A percentile compares a stretch with the other conserved stretches of the same genome.
Evolutionary conservation across 345 rosid species (phyloP).

Genomic region (Bruguiera gymnorhiza): DNA sequence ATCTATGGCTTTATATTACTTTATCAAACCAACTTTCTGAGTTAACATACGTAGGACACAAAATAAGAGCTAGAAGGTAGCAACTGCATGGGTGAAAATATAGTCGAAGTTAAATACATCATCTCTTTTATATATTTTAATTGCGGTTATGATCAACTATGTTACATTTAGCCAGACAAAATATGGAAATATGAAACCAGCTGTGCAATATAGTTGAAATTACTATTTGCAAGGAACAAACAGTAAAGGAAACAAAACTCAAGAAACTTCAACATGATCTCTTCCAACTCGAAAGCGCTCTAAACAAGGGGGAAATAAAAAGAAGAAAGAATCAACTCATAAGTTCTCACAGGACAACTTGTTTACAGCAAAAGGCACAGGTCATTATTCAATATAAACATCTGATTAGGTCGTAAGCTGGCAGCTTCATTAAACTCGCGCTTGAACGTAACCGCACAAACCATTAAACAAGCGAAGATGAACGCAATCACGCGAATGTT

Average conservation of each 20-base stretch:
- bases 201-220: neutral
- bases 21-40: neutral
- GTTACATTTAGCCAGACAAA: too few relatives aligned
- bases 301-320: neutral
- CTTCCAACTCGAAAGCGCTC: neutral
- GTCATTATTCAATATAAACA: too few relatives aligned
- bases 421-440: too few relatives aligned
- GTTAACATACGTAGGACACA: neutral
- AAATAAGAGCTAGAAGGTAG: neutral
- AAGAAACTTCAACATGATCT: neutral
- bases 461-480: too few relatives aligned
- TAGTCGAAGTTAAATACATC: too few relatives aligned
- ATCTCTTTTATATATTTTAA: too few relatives aligned
- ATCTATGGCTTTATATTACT: constrained; percentile 6
- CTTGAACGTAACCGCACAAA: too few relatives aligned
- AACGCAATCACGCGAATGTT: too few relatives aligned
- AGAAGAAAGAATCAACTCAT: neutral
- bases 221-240: neutral
- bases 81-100: neutral
- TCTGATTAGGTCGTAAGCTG: too few relatives aligned
- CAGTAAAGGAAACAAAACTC: neutral
- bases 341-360: neutral
- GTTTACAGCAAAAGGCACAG: neutral
- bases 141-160: too few relatives aligned
- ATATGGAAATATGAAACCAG: neutral